A percentile compares a stretch with the other conserved stretches of the same genome.
phyloP scores from a whole-genome alignment of 2,329 filamentous ascomycete genomes.

The Hypomyces perniciosus region DNA sequence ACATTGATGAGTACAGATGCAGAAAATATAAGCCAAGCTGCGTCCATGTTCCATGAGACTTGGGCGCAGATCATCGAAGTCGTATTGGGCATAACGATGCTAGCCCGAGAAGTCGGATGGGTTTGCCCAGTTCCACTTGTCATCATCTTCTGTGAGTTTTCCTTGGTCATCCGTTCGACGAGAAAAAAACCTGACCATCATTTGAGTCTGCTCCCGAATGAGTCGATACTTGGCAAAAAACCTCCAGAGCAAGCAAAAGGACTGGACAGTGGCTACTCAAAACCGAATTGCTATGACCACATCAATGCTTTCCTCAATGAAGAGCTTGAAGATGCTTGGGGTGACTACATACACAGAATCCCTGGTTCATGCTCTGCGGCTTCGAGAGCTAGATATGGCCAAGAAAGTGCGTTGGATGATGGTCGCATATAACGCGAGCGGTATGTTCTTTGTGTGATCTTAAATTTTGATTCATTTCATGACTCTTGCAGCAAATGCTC shows the following conservation, averaged over 20 bases:
- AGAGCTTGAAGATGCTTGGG: conserved; percentile 36
- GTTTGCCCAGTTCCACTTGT: conserved; percentile 34
- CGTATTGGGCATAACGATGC: conserved; percentile 31
- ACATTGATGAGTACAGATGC: conserved; percentile 38
- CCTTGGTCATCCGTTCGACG: too few species aligned
- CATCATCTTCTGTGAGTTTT: conserved; percentile 34
- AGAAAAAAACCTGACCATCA: too few species aligned
- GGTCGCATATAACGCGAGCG: conserved; percentile 33
- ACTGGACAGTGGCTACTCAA: conserved; percentile 37
- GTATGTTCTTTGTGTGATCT: conserved; percentile 14
- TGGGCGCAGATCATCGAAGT: conserved; percentile 39
- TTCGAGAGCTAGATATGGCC: conserved; percentile 25
- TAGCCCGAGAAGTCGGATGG: conserved; percentile 37
- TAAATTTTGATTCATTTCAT: neutral
- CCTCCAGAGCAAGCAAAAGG: conserved; percentile 29
- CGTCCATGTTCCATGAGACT: conserved; percentile 35
- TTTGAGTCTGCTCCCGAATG: conserved; percentile 34
- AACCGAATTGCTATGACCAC: conserved; percentile 31
- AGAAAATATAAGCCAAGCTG: conserved; percentile 26
- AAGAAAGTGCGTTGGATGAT: conserved; percentile 33
- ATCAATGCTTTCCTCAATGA: conserved; percentile 30
- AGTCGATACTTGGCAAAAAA: conserved; percentile 35
- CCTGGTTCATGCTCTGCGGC: conserved; percentile 22
- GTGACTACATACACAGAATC: conserved; percentile 17
- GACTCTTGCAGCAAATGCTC: conserved; percentile 31